A percentile compares a stretch with the other conserved stretches of the same genome.
phyloP scores from a whole-genome alignment of 768 basidiomycete species.

The Astraeus odoratus region DNA sequence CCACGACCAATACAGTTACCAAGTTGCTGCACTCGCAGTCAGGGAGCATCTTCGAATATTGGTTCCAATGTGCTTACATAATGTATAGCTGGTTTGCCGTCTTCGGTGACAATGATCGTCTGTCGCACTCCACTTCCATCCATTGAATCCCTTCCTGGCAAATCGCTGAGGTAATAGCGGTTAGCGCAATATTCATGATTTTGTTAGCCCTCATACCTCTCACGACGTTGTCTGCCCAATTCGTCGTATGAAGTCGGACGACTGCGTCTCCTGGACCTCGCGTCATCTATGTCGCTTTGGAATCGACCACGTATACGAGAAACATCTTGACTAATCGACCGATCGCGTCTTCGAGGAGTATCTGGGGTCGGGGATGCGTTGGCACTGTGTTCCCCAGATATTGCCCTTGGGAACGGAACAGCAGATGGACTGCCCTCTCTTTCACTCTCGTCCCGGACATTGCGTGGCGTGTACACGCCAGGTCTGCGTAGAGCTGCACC shows the following conservation, averaged over 20 bases:
- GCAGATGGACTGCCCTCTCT: conserved; percentile 30
- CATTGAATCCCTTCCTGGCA: conserved; percentile 52
- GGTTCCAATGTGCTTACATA: conserved; percentile 53
- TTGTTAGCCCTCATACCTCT: conserved; percentile 70
- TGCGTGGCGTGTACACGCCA: conserved; percentile 40
- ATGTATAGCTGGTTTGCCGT: conserved; percentile 71
- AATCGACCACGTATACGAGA: conserved; percentile 52
- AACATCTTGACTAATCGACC: conserved; percentile 31
- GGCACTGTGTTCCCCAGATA: conserved; percentile 43
- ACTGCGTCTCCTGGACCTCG: conserved; percentile 41
- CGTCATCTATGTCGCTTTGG: conserved; percentile 66
- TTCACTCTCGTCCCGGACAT: conserved; percentile 28
- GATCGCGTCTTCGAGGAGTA: conserved; percentile 21
- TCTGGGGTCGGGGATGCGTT: conserved; percentile 32
- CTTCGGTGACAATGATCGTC: conserved; percentile 71
- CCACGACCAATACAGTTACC: conserved; percentile 96
- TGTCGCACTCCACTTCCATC: conserved; percentile 61
- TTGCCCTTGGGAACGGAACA: conserved; percentile 62
- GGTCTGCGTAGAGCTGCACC: conserved; percentile 36
- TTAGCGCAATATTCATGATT: conserved; percentile 49
- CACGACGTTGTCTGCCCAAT: conserved; percentile 46
- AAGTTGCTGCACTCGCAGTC: conserved; percentile 62
- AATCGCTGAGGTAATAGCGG: conserved; percentile 58
- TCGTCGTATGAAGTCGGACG: conserved; percentile 69
- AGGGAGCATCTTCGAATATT: conserved; percentile 7